A percentile compares a stretch with the other conserved stretches of the same genome.
Evolutionary conservation across 2,329 filamentous ascomycete species (phyloP).

Genomic region (Hypocrella siamensis): DNA sequence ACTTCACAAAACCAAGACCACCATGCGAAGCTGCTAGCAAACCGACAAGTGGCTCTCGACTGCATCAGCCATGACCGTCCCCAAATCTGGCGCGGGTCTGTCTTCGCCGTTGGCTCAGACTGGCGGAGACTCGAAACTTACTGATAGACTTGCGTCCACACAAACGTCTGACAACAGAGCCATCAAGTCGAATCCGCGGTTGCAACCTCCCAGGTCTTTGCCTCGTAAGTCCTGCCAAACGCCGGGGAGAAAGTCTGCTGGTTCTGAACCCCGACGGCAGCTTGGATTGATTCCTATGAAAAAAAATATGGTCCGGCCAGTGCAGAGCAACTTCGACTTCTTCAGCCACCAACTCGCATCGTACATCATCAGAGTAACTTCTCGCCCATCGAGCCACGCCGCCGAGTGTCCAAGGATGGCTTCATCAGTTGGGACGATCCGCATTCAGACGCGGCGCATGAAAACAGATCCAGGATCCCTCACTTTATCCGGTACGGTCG

Average conservation of each 20-base stretch:
- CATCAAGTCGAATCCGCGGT: slow-evolving; percentile 6
- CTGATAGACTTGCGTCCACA: slow-evolving; percentile 4
- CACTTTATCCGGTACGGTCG: slow-evolving; percentile 31
- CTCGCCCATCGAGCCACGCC: slow-evolving; percentile 19
- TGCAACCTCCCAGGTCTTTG: slow-evolving; percentile 13
- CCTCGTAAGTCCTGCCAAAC: slow-evolving; percentile 12
- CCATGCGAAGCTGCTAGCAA: slow-evolving; percentile 4
- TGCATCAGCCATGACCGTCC: slow-evolving; percentile 1
- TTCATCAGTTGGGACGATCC: slow-evolving; percentile 27
- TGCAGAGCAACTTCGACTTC: slow-evolving; percentile 22
- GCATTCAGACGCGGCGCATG: slow-evolving; percentile 17
- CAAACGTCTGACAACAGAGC: slow-evolving; percentile 4
- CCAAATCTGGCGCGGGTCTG: slow-evolving; percentile 2
- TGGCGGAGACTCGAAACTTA: slow-evolving; percentile 4
- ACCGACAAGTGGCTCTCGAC: neutral
- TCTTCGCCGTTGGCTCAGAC: slow-evolving; percentile 6
- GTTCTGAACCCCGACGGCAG: slow-evolving; percentile 23
- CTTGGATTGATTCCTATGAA: slow-evolving; percentile 35
- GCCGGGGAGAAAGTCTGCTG: slow-evolving; percentile 3
- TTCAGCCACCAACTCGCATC: slow-evolving; percentile 22
- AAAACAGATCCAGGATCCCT: slow-evolving; percentile 22
- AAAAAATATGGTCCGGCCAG: slow-evolving; percentile 20
- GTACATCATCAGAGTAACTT: slow-evolving; percentile 25
- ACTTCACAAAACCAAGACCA: neutral
- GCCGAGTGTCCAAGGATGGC: slow-evolving; percentile 32